Base-by-base conservation (phyloP, 2,329 filamentous ascomycete species). In the Beauveria asiatica region DNA sequence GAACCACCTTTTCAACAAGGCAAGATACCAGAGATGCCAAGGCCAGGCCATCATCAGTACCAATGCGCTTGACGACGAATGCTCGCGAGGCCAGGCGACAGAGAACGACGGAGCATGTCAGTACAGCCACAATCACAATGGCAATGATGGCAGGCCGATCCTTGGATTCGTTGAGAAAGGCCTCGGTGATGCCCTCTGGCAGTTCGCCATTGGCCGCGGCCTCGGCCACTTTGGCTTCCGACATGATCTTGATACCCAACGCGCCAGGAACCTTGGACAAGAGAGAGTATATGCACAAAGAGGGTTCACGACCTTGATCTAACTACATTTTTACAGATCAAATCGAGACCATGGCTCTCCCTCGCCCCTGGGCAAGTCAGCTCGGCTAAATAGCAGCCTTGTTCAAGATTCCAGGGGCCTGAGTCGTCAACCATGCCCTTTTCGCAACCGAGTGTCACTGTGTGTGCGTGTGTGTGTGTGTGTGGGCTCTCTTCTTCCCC, bases 11-110 rank as follows among this genome's bases (percentile, higher is more conserved):
- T 11, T n/a, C 27, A 6, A 21, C 5, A 16, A 60, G 16, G 8
- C 17, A 21, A 48, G 17, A 33, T 63, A 76, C 74, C 69, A 71
- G 65, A 41, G 71, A 73, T 42, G 68, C 10, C 10, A 74, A 55
- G 0, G 75, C 74, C 42, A 77, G 63, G 2, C 62, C 64, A 65
- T 77, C 75, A 39, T 77, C 75, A 17, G 73, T 46, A 1, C 75
- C 75, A 41, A 76, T 70, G 2, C 70, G 68, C 39, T 70, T 70
- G 8, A 75, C 67, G 8, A 77, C 64, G 13, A 73, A 70, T 7
- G 68, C 62, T 46, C 76, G 68, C 2, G 75, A 74, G 25, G 68
- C 61, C 33, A 73, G 64, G 21, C 75, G 68, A 8, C 68, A 65
- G 1, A 70, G 60, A 1, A 77, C 73, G 19, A 77, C 55, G 1